These are phyloP conservation scores for Vitis cinerea DNA, from an alignment of 164 flowering plant species.

Conservation along the genomic window DNA sequence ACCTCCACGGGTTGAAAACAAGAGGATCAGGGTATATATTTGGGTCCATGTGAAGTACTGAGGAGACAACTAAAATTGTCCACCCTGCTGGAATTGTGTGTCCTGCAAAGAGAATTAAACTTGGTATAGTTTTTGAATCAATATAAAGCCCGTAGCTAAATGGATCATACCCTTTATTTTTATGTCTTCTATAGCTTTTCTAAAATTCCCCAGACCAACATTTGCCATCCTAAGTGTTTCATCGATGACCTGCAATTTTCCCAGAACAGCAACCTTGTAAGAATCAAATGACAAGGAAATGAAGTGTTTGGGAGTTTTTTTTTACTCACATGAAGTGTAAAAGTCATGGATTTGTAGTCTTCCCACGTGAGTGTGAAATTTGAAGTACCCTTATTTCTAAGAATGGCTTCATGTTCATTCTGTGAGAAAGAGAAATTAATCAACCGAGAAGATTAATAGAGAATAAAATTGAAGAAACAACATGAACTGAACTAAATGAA, in stretches of 20 bases:
- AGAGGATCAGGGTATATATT: slow-evolving; percentile 24
- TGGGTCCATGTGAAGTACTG: slow-evolving; percentile 22
- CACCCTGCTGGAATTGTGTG: slow-evolving; percentile 37
- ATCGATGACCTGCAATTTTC: slow-evolving; percentile 32
- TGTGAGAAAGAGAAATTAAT: neutral
- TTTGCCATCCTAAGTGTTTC: slow-evolving; percentile 19
- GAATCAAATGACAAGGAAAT: no score
- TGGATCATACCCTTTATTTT: slow-evolving; percentile 4
- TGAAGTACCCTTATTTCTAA: slow-evolving; percentile 20
- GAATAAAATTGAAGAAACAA: no score
- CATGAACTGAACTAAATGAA: no score
- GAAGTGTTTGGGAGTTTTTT: neutral
- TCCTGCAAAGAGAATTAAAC: slow-evolving; percentile 6
- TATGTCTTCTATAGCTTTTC: slow-evolving; percentile 19
- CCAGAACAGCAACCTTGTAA: neutral
- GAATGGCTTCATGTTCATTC: slow-evolving; percentile 37
- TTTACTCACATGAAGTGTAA: slow-evolving; percentile 27
- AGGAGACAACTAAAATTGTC: slow-evolving; percentile 22
- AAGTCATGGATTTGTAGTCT: slow-evolving; percentile 48
- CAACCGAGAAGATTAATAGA: neutral
- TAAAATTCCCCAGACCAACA: slow-evolving; percentile 6
- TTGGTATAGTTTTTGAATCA: neutral
- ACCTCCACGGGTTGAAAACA: slow-evolving; percentile 31
- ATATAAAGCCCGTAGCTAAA: neutral
- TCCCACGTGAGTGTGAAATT: slow-evolving; percentile 34